Evolutionary conservation across 2,329 filamentous ascomycete genomes (phyloP), one percentile per base, ranked within the genome.

Genomic region (Neonectria punicea): DNA sequence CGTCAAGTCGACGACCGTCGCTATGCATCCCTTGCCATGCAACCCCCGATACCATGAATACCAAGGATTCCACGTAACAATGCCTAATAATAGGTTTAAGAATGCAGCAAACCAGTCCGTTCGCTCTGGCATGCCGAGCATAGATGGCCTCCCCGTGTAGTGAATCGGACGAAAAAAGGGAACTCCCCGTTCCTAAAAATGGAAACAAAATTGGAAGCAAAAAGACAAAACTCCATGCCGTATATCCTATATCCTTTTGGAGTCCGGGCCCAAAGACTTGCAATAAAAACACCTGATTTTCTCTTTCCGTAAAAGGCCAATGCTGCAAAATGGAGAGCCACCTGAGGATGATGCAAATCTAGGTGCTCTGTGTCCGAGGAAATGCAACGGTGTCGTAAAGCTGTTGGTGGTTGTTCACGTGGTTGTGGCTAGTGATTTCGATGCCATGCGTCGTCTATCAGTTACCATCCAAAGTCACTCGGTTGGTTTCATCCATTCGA

Each of bases 171-270:
- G 43, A 59, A 20, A 59, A 71, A 59, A 67, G 39, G 56, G 46
- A 46, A 53, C 63, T 62, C 16, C 54, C 66, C 57, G 61, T 61
- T 62, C 68, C 71, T 57, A 58, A 51, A 65, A 51, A 51, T 55
- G 56, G 61, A 54, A 47, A 22, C 16, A 58, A 58, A 59, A 65
- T 65, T 34, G 3, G 34, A 16, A 70, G 25, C 3, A 59, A 50
- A 69, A 67, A 61, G 58, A 32, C 14, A 58, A 55, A 74, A 74
- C 72, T 73, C 72, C 72, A 66, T 67, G 70, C 72, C 70, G 65
- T 74, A 68, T 74, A 74, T 74, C 72, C 72, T 73, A 72, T 74
- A 70, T 70, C 72, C 72, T 73, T 74, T 74, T 73, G 51, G 64
- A 66, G 56, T 63, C 70, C 69, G 66, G 50, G 66, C 65, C 71